Conservation (phyloP, 2,329 filamentous ascomycete genomes). For the Beauveria caledonica region DNA sequence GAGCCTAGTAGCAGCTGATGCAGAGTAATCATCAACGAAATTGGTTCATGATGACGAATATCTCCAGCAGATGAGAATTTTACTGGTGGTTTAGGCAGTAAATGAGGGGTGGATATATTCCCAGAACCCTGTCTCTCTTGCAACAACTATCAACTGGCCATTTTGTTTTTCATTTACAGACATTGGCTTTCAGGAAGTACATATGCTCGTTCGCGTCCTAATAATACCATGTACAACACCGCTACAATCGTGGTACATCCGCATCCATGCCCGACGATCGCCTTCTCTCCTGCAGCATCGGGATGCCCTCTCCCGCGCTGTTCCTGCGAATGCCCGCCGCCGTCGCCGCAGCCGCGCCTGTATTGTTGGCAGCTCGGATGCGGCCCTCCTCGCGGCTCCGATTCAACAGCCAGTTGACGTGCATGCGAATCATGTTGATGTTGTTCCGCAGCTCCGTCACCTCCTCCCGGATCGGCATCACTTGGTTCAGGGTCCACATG, state of each 20-base stretch:
- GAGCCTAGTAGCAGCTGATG: background rate
- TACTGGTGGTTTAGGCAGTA: background rate
- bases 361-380: conserved; percentile 28
- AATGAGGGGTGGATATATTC: background rate
- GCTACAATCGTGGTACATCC: conserved; percentile 29
- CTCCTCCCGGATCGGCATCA: conserved; percentile 53
- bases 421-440: conserved; percentile 50
- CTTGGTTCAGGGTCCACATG: conserved; percentile 54
- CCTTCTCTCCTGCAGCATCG: conserved; percentile 26
- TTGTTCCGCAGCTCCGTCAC: conserved; percentile 52
- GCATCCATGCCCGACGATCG: conserved; percentile 30
- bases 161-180: too few relatives aligned
- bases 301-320: conserved; percentile 19
- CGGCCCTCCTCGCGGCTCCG: conserved; percentile 40
- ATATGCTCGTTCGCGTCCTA: background rate
- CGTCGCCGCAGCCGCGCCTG: conserved; percentile 19
- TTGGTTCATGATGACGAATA: background rate
- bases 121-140: background rate
- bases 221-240: background rate
- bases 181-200: background rate
- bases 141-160: background rate
- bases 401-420: conserved; percentile 51
- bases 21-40: background rate
- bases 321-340: conserved; percentile 23
- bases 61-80: background rate